A percentile compares a stretch with the other conserved stretches of the same genome.
These are phyloP conservation scores for Plasmodium relictum DNA, from an alignment of 169 alveolate genomes.

Conservation along the genomic window DNA sequence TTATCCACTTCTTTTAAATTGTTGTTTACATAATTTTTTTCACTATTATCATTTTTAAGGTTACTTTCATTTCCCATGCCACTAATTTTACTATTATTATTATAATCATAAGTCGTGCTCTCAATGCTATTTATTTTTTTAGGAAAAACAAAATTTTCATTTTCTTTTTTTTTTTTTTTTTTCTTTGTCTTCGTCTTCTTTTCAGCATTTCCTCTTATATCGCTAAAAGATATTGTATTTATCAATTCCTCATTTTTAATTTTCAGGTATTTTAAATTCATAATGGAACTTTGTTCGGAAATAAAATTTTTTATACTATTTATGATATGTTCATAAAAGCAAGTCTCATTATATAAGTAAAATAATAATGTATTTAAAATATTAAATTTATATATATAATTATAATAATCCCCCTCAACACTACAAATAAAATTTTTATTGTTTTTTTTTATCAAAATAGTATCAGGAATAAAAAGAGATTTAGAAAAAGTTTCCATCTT, in stretches of 20 bases:
- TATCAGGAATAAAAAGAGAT: neutral
- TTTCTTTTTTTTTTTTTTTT: neutral
- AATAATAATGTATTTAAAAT: slow-evolving; percentile 24
- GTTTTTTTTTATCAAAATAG: slow-evolving; percentile 15
- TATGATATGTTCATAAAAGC: slow-evolving; percentile 25
- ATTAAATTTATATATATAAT: slow-evolving; percentile 27
- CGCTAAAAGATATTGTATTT: neutral
- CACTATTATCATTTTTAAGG: neutral
- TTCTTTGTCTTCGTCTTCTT: neutral
- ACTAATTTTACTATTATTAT: neutral
- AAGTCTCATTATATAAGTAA: slow-evolving; percentile 29
- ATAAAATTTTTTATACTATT: slow-evolving; percentile 18
- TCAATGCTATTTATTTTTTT: neutral
- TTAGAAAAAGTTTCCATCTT: neutral
- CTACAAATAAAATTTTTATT: slow-evolving; percentile 63
- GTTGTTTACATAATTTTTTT: neutral
- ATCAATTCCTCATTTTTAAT: slow-evolving; percentile 18
- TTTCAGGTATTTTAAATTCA: slow-evolving; percentile 27
- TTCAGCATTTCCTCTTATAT: neutral
- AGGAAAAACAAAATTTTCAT: neutral
- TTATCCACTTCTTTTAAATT: neutral
- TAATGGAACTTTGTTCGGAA: slow-evolving; percentile 11
- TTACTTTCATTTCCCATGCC: neutral
- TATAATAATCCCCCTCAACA: slow-evolving; percentile 51
- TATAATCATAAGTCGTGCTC: neutral